Evolutionary conservation across 108 stramenopile species (phyloP).

Genomic region (Fragilaria crotonensis): DNA sequence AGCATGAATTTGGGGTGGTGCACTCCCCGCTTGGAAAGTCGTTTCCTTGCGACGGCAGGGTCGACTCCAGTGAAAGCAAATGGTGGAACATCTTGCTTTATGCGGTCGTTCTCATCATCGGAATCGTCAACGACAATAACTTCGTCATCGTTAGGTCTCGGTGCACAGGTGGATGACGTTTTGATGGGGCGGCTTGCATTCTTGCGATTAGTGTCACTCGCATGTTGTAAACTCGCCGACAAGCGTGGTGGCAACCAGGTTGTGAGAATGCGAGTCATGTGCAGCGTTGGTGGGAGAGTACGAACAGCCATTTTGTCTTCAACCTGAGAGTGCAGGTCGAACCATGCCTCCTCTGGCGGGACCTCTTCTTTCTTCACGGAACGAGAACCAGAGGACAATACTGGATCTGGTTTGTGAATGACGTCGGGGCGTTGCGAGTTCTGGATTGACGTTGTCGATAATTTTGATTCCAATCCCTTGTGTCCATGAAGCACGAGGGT

Average conservation of each 20-base stretch:
- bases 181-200: background rate
- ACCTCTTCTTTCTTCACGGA: conserved; percentile 6
- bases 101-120: no score
- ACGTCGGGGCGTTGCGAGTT: no score
- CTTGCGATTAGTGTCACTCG: no score
- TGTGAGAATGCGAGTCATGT: conserved; percentile 10
- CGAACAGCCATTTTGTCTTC: no score
- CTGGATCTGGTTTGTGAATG: no score
- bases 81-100: no score
- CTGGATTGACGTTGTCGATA: background rate
- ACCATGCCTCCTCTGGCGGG: conserved; percentile 1
- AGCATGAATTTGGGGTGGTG: conserved; percentile 82
- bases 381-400: no score
- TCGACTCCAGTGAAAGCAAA: conserved; percentile 11
- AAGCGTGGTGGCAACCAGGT: conserved; percentile 3
- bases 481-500: conserved; percentile 71
- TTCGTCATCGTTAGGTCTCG: no score
- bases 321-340: background rate
- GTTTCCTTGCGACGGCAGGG: conserved; percentile 4
- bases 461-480: conserved; percentile 34
- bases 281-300: background rate
- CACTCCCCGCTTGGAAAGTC: conserved; percentile 42
- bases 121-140: no score
- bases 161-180: conserved; percentile 3
- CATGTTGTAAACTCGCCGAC: no score